Evolutionary conservation across 805 yeast genomes (phyloP), one percentile per base, ranked within the genome.

Genomic region (Nakazawaea anatomiae): DNA sequence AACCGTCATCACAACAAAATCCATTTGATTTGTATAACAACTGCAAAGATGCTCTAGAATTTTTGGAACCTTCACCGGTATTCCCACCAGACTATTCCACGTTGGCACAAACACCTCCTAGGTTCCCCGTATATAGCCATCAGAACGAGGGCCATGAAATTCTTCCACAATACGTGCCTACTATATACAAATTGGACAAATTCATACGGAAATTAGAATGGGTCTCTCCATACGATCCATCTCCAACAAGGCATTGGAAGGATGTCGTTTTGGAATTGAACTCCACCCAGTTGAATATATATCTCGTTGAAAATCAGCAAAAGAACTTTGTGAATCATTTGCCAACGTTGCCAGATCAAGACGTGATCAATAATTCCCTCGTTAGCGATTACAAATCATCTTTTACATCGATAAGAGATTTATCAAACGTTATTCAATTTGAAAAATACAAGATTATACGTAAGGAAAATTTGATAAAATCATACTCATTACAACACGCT

Each of bases 401-500:
- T 4, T 55, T 67, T 31, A 66, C 72, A 11, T 59, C 61, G 0
- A 52, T 53, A 9, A 50, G 52, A 2, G 73, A 69, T 48, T 49
- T 66, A 28, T 55, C 58, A n/a, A 59, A 63, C 9, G 47, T 57
- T 28, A 42, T 50, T 18, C 54, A 48, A 25, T 63, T 54, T 48
- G 55, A 52, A 39, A 57, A 57, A 27, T 47, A 52, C 28, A 60
- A 60, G 25, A 60, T 64, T 38, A 51, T 75, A n/a, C 56, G 64
- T 7, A 56, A 65, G 18, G 54, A 58, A 7, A 74, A 65, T 46
- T 62, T 86, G 32, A 58, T 77, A n/a, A 74, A 83, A 55, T 79
- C 89, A 0, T 91, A 81, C 65, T 82, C 96, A 1, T 72, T 92
- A 39, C 98, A 94, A 66, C 83, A 84, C 67, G 91, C 94, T 10